Evolutionary conservation across 176 grass and related monocot species (phyloP), one percentile per base, ranked within the genome.

Genomic region (Paspalum vaginatum): DNA sequence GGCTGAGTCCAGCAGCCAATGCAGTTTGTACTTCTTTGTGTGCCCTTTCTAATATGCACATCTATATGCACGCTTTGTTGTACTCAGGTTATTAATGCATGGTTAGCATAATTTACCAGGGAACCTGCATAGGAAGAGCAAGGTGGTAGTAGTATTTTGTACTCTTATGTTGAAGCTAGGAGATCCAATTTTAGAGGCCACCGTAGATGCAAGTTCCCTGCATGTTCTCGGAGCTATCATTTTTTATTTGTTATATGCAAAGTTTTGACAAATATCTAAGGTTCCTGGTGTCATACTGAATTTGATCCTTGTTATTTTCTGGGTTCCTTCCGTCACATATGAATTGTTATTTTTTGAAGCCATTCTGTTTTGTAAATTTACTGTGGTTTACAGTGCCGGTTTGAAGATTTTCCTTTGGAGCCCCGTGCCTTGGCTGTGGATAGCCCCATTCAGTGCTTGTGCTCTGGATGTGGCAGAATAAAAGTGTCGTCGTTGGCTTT

Each of bases 201-300:
- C 15, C 15, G 7, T 44, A 50, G 24, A 71, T 8, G 32, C 50
- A 54, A 75, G 4, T 21, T 20, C 25, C 4, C 9, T 65, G 25
- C 26, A 40, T 65, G 47, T 58, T 86, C 42, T 46, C 50, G 26
- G 59, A 59, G 15, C 50, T n/a, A n/a, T n/a, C n/a, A n/a, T n/a
- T 18, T 25, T 47, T 38, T 18, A 48, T 80, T 56, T 81, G 42
- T 74, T 73, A 3, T 46, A 8, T 65, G 1, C 61, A 81, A 47
- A 74, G 32, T 58, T 74, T 51, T n/a, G 18, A 21, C 84, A 38
- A 70, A 63, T 14, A 6, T 70, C 22, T 13, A 44, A 75, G 69
- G 49, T 86, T 67, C 50, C 50, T 74, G 40, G 0, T 82, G 38
- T 61, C 25, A 27, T 14, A 48, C 59, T 66, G 43, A 72, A 61